These are phyloP conservation scores for Coccinonectria pachysandricola DNA, from an alignment of 2,329 filamentous ascomycete species.

Conservation along the genomic window DNA sequence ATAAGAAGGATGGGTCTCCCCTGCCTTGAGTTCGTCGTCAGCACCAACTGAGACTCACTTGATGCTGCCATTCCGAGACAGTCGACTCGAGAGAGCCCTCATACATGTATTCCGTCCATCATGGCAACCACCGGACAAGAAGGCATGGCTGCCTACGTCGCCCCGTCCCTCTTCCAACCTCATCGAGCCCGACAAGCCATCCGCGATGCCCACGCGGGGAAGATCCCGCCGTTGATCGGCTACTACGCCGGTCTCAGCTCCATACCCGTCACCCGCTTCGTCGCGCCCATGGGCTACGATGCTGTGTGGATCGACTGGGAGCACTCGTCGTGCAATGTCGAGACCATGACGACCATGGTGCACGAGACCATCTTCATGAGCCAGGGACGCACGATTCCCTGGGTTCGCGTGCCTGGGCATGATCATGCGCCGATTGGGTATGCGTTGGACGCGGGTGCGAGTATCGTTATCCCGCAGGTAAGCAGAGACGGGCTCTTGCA, in stretches of 20 bases:
- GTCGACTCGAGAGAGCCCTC: too few species aligned
- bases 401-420: constrained; percentile 35
- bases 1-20: too few species aligned
- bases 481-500: too few species aligned
- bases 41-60: too few species aligned
- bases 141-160: constrained; percentile 32
- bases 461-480: constrained; percentile 33
- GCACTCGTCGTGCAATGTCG: constrained; percentile 33
- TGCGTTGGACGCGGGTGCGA: constrained; percentile 39
- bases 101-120: neutral
- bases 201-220: constrained; percentile 34
- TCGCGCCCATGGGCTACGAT: constrained; percentile 34
- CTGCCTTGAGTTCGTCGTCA: too few species aligned
- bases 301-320: constrained; percentile 38
- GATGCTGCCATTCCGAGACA: too few species aligned
- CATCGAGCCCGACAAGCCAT: constrained; percentile 34
- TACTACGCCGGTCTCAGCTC: constrained; percentile 32
- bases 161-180: constrained; percentile 36
- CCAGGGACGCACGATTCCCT: constrained; percentile 33
- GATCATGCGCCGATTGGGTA: constrained; percentile 36
- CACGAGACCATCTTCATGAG: constrained; percentile 37
- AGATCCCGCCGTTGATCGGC: constrained; percentile 32
- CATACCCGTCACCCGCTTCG: constrained; percentile 28
- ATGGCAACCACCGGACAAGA: constrained; percentile 6
- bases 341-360: constrained; percentile 41